phyloP scores from a whole-genome alignment of 805 yeast genomes.

The Myxozyma vanderwaltii region DNA sequence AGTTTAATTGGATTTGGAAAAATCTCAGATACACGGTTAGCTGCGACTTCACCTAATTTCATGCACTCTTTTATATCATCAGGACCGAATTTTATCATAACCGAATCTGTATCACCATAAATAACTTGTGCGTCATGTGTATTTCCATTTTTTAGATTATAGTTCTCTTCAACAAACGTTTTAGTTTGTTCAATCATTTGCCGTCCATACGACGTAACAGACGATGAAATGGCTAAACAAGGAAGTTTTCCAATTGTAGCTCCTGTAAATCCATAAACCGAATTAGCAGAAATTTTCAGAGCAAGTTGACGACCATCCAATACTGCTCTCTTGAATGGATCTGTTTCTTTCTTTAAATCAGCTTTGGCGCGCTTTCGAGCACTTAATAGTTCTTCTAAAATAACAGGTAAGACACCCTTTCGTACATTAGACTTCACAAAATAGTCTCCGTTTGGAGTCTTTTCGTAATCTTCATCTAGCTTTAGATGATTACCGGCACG shows the following conservation, averaged over 20 bases:
- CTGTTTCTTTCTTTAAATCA: slow-evolving; percentile 88
- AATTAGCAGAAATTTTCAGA: slow-evolving; percentile 92
- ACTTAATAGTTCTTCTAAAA: slow-evolving; percentile 78
- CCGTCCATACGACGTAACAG: slow-evolving; percentile 95
- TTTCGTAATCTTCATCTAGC: slow-evolving; percentile 75
- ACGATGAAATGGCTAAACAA: slow-evolving; percentile 92
- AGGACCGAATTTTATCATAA: slow-evolving; percentile 95
- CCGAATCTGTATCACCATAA: slow-evolving; percentile 99
- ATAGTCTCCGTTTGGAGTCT: slow-evolving; percentile 89
- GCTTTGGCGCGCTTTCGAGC: slow-evolving; percentile 94
- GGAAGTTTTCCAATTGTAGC: slow-evolving; percentile 98
- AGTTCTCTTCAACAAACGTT: slow-evolving; percentile 76
- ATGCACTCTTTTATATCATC: slow-evolving; percentile 78
- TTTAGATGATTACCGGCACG: slow-evolving; percentile 50
- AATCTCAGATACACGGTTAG: slow-evolving; percentile 73
- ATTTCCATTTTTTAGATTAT: slow-evolving; percentile 78
- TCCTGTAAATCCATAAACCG: slow-evolving; percentile 98
- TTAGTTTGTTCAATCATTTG: slow-evolving; percentile 94
- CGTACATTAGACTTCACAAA: slow-evolving; percentile 72
- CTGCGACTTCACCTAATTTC: slow-evolving; percentile 94
- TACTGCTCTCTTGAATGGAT: slow-evolving; percentile 90
- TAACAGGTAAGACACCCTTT: slow-evolving; percentile 88
- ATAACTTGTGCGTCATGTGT: slow-evolving; percentile 85
- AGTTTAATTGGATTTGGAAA: slow-evolving; percentile 87
- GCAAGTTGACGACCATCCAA: slow-evolving; percentile 97